phyloP scores from a whole-genome alignment of 176 grass and related monocot genomes.

The Bonia amplexicaulis region DNA sequence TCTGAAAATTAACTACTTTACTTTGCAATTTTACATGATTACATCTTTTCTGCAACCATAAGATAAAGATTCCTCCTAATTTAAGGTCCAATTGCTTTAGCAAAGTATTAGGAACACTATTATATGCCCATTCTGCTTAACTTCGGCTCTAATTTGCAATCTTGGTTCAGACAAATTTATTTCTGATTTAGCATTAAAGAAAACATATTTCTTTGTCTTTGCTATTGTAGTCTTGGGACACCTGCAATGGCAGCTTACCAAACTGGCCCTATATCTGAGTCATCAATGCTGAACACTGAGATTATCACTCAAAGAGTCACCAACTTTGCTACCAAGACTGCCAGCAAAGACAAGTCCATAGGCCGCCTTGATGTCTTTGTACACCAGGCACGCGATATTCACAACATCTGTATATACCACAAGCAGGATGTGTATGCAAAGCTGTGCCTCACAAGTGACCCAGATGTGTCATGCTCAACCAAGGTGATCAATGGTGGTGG shows the following conservation, averaged over 20 bases:
- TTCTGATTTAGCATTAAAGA: not conserved
- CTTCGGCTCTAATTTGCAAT: conserved; percentile 1
- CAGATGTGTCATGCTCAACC: conserved; percentile 58
- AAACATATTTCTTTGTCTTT: conserved; percentile 8
- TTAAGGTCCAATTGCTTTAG: not conserved
- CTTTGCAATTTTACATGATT: not conserved
- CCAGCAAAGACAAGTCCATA: conserved; percentile 26
- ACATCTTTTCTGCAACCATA: not conserved
- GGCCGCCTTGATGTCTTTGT: conserved; percentile 72
- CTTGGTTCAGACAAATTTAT: not conserved
- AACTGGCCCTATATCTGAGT: conserved; percentile 1
- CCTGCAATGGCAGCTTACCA: conserved; percentile 22
- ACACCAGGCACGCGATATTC: conserved; percentile 82
- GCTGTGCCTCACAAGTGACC: conserved; percentile 56
- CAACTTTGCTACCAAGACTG: conserved; percentile 24
- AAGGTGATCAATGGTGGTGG: conserved; percentile 79
- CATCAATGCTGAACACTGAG: conserved; percentile 15
- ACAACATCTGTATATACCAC: conserved; percentile 97
- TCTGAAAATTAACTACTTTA: not conserved
- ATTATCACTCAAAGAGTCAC: conserved; percentile 18
- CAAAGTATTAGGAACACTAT: not conserved
- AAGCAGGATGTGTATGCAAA: conserved; percentile 97
- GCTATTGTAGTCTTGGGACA: conserved; percentile 9
- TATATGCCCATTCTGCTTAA: not conserved
- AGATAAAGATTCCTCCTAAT: not conserved